A percentile compares a stretch with the other conserved stretches of the same genome.
These are phyloP conservation scores for Polygonum maritimum DNA, from an alignment of 148 eudicot species.

Conservation along the genomic window DNA sequence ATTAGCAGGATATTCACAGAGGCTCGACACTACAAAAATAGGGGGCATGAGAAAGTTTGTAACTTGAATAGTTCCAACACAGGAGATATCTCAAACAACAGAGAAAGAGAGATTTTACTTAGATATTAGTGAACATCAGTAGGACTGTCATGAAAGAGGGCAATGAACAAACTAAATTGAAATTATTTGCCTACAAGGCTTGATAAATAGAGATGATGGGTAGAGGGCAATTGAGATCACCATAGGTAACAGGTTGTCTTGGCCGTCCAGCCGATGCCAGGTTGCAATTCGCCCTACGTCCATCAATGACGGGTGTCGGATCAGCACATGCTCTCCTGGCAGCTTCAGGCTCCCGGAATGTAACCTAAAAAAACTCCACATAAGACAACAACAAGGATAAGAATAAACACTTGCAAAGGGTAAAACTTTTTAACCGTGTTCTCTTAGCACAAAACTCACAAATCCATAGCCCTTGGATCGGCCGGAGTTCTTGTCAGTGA, in stretches of 20 bases:
- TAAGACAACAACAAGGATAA: conserved; percentile 8
- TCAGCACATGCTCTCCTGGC: conserved; percentile 87
- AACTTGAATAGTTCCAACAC: not conserved
- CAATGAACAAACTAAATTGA: not conserved
- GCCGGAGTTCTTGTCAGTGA: conserved; percentile 87
- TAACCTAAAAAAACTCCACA: conserved; percentile 88
- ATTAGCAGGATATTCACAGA: not conserved
- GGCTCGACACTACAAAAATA: not conserved
- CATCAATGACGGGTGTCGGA: conserved; percentile 90
- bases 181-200: not conserved
- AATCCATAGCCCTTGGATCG: conserved; percentile 97
- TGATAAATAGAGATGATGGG: not conserved
- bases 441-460: conserved; percentile 47
- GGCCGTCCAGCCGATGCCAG: conserved; percentile 94
- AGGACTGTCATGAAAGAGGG: not conserved
- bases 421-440: not conserved
- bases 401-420: not conserved
- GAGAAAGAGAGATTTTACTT: not conserved
- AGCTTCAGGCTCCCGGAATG: conserved; percentile 92
- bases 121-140: no score
- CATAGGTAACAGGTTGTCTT: conserved; percentile 49
- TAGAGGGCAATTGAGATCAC: conserved; percentile 20
- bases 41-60: not conserved
- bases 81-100: not conserved
- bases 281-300: conserved; percentile 92